Base-by-base conservation (phyloP, 106 monocot species). In the Acanthochlamys bracteata region DNA sequence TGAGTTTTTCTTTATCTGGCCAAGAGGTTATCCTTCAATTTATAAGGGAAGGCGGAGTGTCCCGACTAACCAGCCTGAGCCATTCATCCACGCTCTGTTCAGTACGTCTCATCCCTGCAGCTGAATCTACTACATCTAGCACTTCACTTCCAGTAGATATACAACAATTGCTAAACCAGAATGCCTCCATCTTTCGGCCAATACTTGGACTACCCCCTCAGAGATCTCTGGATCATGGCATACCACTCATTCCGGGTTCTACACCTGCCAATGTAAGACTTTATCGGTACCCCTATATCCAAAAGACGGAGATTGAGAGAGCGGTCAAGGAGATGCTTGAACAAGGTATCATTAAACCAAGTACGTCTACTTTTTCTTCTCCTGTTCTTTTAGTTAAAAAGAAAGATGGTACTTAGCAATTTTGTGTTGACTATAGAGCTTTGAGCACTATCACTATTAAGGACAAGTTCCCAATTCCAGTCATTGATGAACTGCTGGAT, bases 401-500 rank as follows among this genome's bases (percentile, higher is more conserved):
- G 39, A 23, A 20, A 16, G 52, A 67, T n/a, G 22, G 25, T 10
- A 25, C 66, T 15, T 67, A 53, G 24, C 24, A 53, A 4, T 39
- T 67, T 17, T 67, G 52, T 53, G 33, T 67, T 17, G 66, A 67
- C 24, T 67, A 67, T 26, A 1, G 53, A 16, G 24, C 15, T 7
- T 53, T 67, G 4, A 67, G 54, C 17, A 11, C 21, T 8, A 51
- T 53, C 8, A 67, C 66, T 14, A 33, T 69, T 11, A 57, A 57
- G 42, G 59, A 59, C 19, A 12, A 41, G 6, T 69, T 69, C 19
- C 59, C 69, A 3, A 69, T 69, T 20, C 69, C 71, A 0, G 53
- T 41, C 0, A 23, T 63, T 20, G 71, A 71, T 20, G 71, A 62
- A 33, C 62, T 71, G 16, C 19, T 71, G 11, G 71, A 71, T 42